phyloP scores from a whole-genome alignment of 805 yeast species.

The Nakazawaea ambrosiae region DNA sequence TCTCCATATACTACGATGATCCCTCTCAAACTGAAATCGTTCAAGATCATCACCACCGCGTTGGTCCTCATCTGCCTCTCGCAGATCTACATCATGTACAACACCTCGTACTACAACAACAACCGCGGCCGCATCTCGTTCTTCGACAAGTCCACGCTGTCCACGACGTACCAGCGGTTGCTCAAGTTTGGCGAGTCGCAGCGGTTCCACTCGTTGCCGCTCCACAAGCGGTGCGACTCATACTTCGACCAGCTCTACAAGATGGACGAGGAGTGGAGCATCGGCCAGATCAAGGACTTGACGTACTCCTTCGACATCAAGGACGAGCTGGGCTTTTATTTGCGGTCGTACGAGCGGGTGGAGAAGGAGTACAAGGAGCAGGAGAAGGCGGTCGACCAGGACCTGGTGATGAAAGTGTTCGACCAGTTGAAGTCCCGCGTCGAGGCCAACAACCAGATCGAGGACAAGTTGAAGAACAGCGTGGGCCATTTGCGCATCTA shows the following conservation, averaged over 20 bases:
- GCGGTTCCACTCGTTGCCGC: conserved; percentile 2
- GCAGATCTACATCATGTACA: conserved; percentile 4
- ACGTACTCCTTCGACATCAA: conserved; percentile 8
- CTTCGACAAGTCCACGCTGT: conserved; percentile 9
- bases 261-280: conserved; percentile 10
- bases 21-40: conserved; percentile 4
- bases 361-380: conserved; percentile 8
- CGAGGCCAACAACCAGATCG: conserved; percentile 5
- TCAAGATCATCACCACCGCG: conserved; percentile 2
- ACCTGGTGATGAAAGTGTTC: conserved; percentile 9
- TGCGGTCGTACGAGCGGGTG: conserved; percentile 5
- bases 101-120: background rate
- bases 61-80: conserved; percentile 7
- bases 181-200: conserved; percentile 4
- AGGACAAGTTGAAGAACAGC: conserved; percentile 27
- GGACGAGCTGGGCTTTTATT: conserved; percentile 9
- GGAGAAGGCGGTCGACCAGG: conserved; percentile 6
- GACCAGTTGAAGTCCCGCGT: conserved; percentile 1
- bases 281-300: conserved; percentile 6
- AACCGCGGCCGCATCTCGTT: conserved; percentile 1
- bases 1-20: too few relatives aligned
- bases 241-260: conserved; percentile 10
- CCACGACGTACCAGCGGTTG: conserved; percentile 10
- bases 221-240: conserved; percentile 7
- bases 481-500: conserved; percentile 37